phyloP scores from a whole-genome alignment of 78 protist genomes.

The Dictyostelium discoideum region DNA sequence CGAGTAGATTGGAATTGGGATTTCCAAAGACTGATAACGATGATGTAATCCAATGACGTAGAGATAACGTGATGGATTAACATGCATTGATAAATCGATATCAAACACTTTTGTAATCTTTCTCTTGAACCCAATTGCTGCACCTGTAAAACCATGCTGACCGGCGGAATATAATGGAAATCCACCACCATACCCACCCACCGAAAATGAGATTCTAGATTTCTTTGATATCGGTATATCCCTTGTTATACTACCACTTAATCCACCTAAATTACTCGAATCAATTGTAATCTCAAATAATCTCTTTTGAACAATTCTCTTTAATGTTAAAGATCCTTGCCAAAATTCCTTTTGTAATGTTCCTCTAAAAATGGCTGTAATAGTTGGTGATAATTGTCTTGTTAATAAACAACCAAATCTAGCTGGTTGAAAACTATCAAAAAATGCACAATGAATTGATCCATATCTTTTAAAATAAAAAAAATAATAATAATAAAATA shows the following conservation, averaged over 20 bases:
- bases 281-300: background rate
- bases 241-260: slow-evolving; percentile 26
- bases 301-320: slow-evolving; percentile 44
- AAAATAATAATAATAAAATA: background rate
- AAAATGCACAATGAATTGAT: background rate
- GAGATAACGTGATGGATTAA: background rate
- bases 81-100: background rate
- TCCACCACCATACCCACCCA: slow-evolving; percentile 2
- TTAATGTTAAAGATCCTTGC: background rate
- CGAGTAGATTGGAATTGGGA: slow-evolving; percentile 40
- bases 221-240: slow-evolving; percentile 44
- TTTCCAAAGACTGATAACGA: slow-evolving; percentile 40
- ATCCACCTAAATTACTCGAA: background rate
- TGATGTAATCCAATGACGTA: slow-evolving; percentile 34
- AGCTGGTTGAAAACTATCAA: background rate
- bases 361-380: background rate
- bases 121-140: background rate
- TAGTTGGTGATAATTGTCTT: background rate
- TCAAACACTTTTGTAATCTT: slow-evolving; percentile 31
- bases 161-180: background rate
- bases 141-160: background rate
- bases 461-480: background rate
- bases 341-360: background rate
- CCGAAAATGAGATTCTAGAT: background rate
- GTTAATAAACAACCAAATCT: background rate